These are phyloP conservation scores for Nitzschia palea DNA, from an alignment of 108 stramenopile genomes.

Conservation along the genomic window DNA sequence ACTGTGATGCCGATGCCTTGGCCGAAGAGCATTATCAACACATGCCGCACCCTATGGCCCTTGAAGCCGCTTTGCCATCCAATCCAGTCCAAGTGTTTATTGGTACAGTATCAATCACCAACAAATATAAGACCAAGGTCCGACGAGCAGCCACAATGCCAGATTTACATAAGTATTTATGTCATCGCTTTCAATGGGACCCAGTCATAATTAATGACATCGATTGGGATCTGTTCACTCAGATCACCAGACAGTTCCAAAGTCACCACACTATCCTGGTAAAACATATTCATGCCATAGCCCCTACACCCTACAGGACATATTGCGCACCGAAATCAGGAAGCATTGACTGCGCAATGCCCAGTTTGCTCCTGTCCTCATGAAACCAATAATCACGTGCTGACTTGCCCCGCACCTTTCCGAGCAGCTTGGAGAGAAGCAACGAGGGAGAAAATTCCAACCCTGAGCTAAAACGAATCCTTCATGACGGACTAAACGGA, in stretches of 20 bases:
- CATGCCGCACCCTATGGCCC: too few relatives aligned
- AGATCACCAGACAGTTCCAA: not conserved
- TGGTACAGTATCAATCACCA: not conserved
- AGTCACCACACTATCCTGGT: not conserved
- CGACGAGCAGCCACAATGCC: not conserved
- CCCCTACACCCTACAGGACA: not conserved
- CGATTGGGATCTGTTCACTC: not conserved
- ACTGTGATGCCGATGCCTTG: not conserved
- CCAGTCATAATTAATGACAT: not conserved
- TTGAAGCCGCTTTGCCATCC: too few relatives aligned
- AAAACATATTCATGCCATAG: not conserved
- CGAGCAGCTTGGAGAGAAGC: not conserved
- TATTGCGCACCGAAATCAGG: not conserved
- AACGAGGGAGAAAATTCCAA: not conserved
- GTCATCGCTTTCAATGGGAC: not conserved
- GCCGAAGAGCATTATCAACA: too few relatives aligned
- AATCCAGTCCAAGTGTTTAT: too few relatives aligned
- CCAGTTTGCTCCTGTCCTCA: not conserved
- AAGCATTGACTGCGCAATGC: not conserved
- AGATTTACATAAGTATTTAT: not conserved
- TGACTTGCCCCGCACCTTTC: not conserved
- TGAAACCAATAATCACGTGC: not conserved
- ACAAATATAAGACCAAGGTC: not conserved
- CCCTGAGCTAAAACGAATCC: not conserved
- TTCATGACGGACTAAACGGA: not conserved